These are phyloP conservation scores for Plectosphaerella plurivora DNA, from an alignment of 2,329 filamentous ascomycete genomes.

Conservation along the genomic window DNA sequence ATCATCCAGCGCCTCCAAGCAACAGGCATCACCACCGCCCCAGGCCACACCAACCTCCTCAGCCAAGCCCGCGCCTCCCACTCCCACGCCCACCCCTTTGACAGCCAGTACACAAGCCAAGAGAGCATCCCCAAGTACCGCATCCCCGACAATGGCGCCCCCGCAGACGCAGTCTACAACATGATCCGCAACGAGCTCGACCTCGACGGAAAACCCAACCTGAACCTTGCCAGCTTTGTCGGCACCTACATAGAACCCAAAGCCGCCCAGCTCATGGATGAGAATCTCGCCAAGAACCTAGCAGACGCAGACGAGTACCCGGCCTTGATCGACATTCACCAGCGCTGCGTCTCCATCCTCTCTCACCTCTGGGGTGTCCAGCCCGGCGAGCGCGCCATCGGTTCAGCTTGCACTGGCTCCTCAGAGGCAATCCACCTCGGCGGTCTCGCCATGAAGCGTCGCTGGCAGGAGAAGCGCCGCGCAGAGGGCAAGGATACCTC, in stretches of 20 bases:
- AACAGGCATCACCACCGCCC: constrained; percentile 29
- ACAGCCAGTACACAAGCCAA: constrained; percentile 49
- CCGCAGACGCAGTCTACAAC: constrained; percentile 60
- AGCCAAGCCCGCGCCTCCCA: constrained; percentile 40
- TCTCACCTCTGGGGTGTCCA: constrained; percentile 61
- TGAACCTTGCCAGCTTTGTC: constrained; percentile 68
- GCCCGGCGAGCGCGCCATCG: constrained; percentile 59
- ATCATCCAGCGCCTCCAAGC: constrained; percentile 49
- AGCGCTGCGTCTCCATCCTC: constrained; percentile 65
- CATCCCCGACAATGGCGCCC: constrained; percentile 52
- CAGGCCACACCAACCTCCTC: constrained; percentile 26
- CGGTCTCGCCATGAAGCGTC: constrained; percentile 69
- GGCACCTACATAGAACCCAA: constrained; percentile 68
- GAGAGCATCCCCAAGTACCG: constrained; percentile 53
- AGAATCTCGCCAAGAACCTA: constrained; percentile 68
- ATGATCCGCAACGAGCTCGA: constrained; percentile 60
- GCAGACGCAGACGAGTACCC: constrained; percentile 66
- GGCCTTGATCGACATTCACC: constrained; percentile 54
- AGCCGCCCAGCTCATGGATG: constrained; percentile 59
- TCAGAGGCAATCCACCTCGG: constrained; percentile 69
- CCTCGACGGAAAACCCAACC: constrained; percentile 60
- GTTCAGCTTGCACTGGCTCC: constrained; percentile 66
- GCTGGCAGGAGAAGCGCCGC: constrained; percentile 62
- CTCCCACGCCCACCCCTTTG: constrained; percentile 54
- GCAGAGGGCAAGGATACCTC: constrained; percentile 57